Evolutionary conservation across 2,329 filamentous ascomycete species (phyloP), one percentile per base, ranked within the genome.

Genomic region (Aspergillus ustus): DNA sequence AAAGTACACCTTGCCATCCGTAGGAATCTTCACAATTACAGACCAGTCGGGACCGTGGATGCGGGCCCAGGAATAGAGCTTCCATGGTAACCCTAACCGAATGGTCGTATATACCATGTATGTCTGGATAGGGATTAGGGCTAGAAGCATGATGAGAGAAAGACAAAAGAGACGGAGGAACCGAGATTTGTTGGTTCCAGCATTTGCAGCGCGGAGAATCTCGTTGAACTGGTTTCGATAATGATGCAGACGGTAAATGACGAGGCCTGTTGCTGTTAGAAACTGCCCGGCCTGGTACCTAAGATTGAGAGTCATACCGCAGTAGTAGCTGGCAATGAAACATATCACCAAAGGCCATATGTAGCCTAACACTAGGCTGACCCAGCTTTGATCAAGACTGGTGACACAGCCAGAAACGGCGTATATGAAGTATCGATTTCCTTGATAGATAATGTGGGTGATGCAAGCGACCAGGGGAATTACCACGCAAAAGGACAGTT

Each of bases 371-470:
- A 83, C 74, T 7, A 88, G 70, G 55, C 79, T 84, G 1, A 81
- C 76, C 87, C 87, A 91, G 66, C 83, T 88, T 28, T 78, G 72
- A 70, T 85, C 83, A 45, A 83, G 80, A 34, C 80, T 75, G 28
- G 83, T 77, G 44, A 79, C 76, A 70, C 89, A 91, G 2, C 89
- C 89, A 17, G 81, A 79, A 50, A 90, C 84, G 4, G 83, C 80
- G 56, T 80, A 80, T 49, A 91, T 79, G 57, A 80, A 78, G 73
- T 88, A 91, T 22, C 89, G 82, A 43, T 76, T 77, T 3, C 79
- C 77, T 66, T 90, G 88, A 11, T 89, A 83, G 29, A 89, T 68
- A 68, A 86, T 87, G 67, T 89, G 87, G 1, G 84, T 72, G 7
- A 80, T 63, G 74, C 88, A 85, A 59, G 85, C 75, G 37, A 89